Conservation (phyloP, 108 stramenopile genomes). For the Chaetoceros tenuissimus region DNA sequence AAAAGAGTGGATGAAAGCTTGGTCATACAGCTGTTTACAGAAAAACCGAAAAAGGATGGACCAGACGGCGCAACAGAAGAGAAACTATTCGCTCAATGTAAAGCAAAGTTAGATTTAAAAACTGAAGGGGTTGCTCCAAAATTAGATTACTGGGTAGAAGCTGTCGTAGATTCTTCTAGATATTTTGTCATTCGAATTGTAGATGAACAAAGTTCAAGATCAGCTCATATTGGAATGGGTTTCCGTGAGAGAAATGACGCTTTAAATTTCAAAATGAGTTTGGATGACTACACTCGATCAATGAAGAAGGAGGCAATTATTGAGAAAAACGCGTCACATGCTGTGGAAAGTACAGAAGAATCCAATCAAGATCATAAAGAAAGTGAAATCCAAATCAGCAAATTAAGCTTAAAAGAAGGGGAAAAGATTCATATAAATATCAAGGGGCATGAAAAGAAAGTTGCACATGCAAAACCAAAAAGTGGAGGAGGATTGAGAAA, state of each 20-base stretch:
- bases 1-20: slow-evolving; percentile 20
- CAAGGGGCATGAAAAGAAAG: neutral
- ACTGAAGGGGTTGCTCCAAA: slow-evolving; percentile 9
- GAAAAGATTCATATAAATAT: slow-evolving; percentile 65
- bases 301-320: slow-evolving; percentile 14
- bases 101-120: slow-evolving; percentile 10
- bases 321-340: neutral
- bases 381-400: slow-evolving; percentile 12
- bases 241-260: slow-evolving; percentile 80
- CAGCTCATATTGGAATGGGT: slow-evolving; percentile 71
- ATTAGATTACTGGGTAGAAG: slow-evolving; percentile 64
- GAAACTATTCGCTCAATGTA: slow-evolving; percentile 33
- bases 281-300: slow-evolving; percentile 52
- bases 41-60: slow-evolving; percentile 18
- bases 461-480: too few relatives aligned
- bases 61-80: slow-evolving; percentile 22
- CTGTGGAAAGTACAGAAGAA: neutral
- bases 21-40: slow-evolving; percentile 27
- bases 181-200: slow-evolving; percentile 71
- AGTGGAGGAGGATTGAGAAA: too few relatives aligned
- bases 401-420: slow-evolving; percentile 51
- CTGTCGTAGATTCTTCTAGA: slow-evolving; percentile 66
- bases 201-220: slow-evolving; percentile 51
- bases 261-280: slow-evolving; percentile 59
- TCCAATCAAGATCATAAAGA: neutral